Conservation (phyloP, 2,329 filamentous ascomycete genomes). For the Leptodontidium sp. region DNA sequence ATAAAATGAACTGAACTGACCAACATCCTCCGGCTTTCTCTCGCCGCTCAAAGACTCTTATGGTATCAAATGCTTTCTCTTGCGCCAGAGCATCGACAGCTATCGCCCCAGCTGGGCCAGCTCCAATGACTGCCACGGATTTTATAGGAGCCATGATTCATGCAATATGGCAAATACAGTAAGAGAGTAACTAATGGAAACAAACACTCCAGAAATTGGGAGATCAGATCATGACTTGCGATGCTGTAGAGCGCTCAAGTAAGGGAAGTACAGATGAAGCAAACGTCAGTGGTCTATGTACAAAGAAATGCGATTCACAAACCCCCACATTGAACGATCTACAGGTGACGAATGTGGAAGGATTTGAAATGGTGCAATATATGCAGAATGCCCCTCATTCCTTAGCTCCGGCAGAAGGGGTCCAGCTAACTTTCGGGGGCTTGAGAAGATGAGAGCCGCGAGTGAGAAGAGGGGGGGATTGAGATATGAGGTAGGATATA, state of each 20-base stretch:
- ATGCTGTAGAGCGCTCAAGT: background rate
- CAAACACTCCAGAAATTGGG: background rate
- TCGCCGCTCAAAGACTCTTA: slow-evolving; percentile 69
- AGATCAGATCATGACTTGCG: background rate
- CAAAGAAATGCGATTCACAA: background rate
- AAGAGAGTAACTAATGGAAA: background rate
- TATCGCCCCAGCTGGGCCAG: slow-evolving; percentile 67
- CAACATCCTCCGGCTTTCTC: slow-evolving; percentile 68
- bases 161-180: background rate
- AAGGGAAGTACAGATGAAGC: background rate
- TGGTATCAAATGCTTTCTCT: slow-evolving; percentile 64
- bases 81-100: slow-evolving; percentile 65
- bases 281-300: background rate
- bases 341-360: slow-evolving; percentile 21
- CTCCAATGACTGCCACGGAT: slow-evolving; percentile 66
- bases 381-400: slow-evolving; percentile 22
- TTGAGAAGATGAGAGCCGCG: background rate
- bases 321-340: background rate
- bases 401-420: slow-evolving; percentile 25
- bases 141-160: slow-evolving; percentile 40
- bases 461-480: no score
- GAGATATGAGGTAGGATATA: no score
- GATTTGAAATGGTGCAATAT: slow-evolving; percentile 24
- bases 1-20: slow-evolving; percentile 49
- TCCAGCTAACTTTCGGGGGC: background rate